Conservation (phyloP, 2,329 filamentous ascomycete genomes). For the Penicillium sp. region DNA sequence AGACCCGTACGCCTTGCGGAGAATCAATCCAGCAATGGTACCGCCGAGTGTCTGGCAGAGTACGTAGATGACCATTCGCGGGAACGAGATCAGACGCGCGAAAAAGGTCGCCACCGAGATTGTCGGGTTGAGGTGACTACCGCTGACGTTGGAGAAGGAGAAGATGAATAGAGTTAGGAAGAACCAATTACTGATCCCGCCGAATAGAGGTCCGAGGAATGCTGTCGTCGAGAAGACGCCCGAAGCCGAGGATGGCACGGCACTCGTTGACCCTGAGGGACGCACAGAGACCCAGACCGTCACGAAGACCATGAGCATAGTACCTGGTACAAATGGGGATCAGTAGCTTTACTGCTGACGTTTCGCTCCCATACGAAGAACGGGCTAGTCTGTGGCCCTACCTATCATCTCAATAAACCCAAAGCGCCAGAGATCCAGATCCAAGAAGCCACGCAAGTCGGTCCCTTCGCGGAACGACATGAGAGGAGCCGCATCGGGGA, state of each 20-base stretch:
- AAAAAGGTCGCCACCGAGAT: not conserved
- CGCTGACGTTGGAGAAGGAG: conserved; percentile 2
- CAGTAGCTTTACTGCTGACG: not conserved
- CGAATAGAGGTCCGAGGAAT: not conserved
- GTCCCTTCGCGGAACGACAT: not conserved
- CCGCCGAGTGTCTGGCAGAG: not conserved
- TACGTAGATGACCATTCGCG: not conserved
- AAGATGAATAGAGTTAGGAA: conserved; percentile 6
- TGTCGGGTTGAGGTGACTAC: conserved; percentile 1
- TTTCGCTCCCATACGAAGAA: not conserved
- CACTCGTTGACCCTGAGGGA: not conserved
- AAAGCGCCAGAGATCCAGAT: not conserved
- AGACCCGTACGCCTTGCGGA: not conserved
- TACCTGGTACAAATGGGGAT: not conserved
- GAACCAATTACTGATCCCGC: not conserved
- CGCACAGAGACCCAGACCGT: not conserved
- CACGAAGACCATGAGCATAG: not conserved
- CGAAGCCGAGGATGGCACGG: not conserved
- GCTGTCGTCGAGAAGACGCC: not conserved
- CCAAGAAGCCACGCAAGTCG: not conserved
- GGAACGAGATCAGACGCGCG: not conserved
- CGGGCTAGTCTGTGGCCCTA: not conserved
- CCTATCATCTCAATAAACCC: not conserved
- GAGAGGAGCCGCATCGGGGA: not conserved
- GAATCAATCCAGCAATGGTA: not conserved